These are phyloP conservation scores for Fusarium vanettenii DNA, from an alignment of 2,329 filamentous ascomycete genomes.

Conservation along the genomic window DNA sequence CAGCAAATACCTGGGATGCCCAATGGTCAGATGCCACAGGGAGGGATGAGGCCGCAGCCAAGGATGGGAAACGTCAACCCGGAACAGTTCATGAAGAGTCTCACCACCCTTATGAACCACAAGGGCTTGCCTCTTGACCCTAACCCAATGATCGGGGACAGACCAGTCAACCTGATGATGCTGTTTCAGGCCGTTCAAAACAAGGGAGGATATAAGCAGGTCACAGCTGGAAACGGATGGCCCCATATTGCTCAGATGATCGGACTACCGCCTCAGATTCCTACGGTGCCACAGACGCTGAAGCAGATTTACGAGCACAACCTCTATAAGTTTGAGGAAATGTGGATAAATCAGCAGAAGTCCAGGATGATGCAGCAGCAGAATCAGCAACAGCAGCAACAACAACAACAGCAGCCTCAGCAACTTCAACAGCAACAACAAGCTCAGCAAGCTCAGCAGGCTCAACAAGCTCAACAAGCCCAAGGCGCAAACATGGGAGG, in stretches of 20 bases:
- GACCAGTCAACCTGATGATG: conserved; percentile 78
- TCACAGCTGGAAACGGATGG: conserved; percentile 80
- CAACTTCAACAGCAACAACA: conserved; percentile 54
- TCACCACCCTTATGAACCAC: conserved; percentile 81
- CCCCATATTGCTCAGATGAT: conserved; percentile 74
- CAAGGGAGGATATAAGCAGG: conserved; percentile 82
- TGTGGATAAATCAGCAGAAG: conserved; percentile 66
- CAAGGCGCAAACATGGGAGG: conserved; percentile 43
- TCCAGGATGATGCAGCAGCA: conserved; percentile 61
- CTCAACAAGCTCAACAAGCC: conserved; percentile 52
- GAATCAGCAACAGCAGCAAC: background rate
- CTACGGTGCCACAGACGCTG: conserved; percentile 76
- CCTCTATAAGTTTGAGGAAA: conserved; percentile 80
- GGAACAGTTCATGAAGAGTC: conserved; percentile 79
- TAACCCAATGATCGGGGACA: conserved; percentile 78
- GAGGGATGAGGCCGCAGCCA: conserved; percentile 63
- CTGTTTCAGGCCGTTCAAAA: conserved; percentile 80
- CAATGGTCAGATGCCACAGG: conserved; percentile 67
- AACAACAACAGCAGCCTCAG: background rate
- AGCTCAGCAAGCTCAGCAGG: conserved; percentile 47
- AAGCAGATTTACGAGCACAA: conserved; percentile 81
- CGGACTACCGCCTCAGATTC: conserved; percentile 72
- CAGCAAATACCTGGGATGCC: conserved; percentile 61
- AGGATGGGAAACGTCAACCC: conserved; percentile 62
- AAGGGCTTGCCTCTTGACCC: conserved; percentile 79